Percentiles rank a stretch among this genome's conserved stretches.
Conservation (phyloP, 164 flowering plant genomes). For the Amborella trichopoda region DNA sequence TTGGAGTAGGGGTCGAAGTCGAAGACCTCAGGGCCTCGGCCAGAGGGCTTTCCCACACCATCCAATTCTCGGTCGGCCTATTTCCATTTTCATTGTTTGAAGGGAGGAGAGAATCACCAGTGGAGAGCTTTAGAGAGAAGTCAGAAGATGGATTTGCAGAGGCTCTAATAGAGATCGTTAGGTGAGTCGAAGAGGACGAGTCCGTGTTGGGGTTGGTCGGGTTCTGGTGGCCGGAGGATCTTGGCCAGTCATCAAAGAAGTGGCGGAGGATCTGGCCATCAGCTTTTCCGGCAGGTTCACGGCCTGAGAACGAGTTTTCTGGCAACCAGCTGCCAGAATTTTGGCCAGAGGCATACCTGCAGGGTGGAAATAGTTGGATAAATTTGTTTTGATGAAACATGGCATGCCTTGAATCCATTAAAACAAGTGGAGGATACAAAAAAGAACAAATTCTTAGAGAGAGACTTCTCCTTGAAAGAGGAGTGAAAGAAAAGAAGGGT, state of each 20-base stretch:
- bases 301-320: too few species aligned
- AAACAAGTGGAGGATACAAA: slow-evolving; percentile 16
- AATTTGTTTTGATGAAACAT: slow-evolving; percentile 13
- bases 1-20: slow-evolving; percentile 13
- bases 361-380: slow-evolving; percentile 13
- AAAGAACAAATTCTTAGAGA: not conserved
- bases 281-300: slow-evolving; percentile 5
- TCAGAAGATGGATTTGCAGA: slow-evolving; percentile 42
- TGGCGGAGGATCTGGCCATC: slow-evolving; percentile 43
- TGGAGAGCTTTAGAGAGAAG: slow-evolving; percentile 59
- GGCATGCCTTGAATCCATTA: slow-evolving; percentile 18
- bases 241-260: slow-evolving; percentile 83
- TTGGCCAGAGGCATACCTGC: slow-evolving; percentile 4
- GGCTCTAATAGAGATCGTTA: slow-evolving; percentile 51
- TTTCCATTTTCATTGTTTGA: slow-evolving; percentile 9
- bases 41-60: slow-evolving; percentile 51
- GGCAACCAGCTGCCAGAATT: slow-evolving; percentile 12
- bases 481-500: too few species aligned
- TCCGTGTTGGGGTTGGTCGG: slow-evolving; percentile 11
- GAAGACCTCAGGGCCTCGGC: slow-evolving; percentile 79
- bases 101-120: slow-evolving; percentile 30
- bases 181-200: slow-evolving; percentile 22
- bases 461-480: too few species aligned
- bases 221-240: slow-evolving; percentile 29
- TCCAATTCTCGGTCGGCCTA: slow-evolving; percentile 31